Evolutionary conservation across 352 stramenopile genomes (phyloP).

Genomic region (Globisporangium okanoganense): DNA sequence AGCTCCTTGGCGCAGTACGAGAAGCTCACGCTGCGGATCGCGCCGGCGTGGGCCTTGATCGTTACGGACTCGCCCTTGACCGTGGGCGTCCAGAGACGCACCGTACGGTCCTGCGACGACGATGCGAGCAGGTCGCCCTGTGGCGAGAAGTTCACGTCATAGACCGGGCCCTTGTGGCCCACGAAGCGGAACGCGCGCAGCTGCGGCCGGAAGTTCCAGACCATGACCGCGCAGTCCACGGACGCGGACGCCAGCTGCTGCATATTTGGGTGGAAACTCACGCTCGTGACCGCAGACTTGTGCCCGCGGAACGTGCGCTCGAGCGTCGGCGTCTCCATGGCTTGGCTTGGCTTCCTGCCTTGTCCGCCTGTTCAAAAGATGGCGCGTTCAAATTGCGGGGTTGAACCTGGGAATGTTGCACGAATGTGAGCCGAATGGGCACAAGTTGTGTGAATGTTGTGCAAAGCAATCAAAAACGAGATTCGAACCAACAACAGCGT

Average conservation of each 20-base stretch:
- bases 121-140: conserved; percentile 82
- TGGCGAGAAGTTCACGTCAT: conserved; percentile 73
- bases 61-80: conserved; percentile 64
- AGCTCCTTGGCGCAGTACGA: conserved; percentile 70
- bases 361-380: conserved; percentile 5
- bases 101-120: conserved; percentile 87
- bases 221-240: conserved; percentile 80
- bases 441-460: not conserved
- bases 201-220: conserved; percentile 91
- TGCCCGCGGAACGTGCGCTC: conserved; percentile 88
- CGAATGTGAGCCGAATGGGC: conserved; percentile 11
- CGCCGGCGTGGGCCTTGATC: conserved; percentile 71
- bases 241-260: conserved; percentile 85
- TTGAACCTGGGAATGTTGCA: conserved; percentile 1
- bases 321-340: conserved; percentile 45
- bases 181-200: conserved; percentile 76
- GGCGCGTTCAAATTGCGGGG: not conserved
- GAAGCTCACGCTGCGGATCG: conserved; percentile 83
- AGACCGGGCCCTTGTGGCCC: conserved; percentile 80
- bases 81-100: conserved; percentile 87
- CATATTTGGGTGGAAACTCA: conserved; percentile 83
- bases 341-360: not conserved
- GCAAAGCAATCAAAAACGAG: not conserved
- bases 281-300: conserved; percentile 63
- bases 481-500: not conserved